phyloP scores from a whole-genome alignment of 2,329 filamentous ascomycete species.

The Calonectria pteridis region DNA sequence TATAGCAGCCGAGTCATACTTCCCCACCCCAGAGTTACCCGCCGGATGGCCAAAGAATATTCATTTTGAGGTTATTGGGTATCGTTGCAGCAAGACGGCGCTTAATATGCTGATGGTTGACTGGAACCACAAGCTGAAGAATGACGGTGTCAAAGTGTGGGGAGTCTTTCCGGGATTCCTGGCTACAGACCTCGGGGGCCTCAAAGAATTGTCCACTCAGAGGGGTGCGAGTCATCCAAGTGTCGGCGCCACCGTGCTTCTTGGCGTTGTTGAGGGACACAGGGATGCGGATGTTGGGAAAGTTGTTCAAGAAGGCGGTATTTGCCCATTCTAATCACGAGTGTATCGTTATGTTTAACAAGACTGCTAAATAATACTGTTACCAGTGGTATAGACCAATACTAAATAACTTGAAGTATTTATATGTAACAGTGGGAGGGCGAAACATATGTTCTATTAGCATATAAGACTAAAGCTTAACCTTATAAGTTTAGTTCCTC shows the following conservation, averaged over 20 bases:
- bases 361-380: too few species aligned
- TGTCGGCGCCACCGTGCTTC: background rate
- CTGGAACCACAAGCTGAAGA: conserved; percentile 6
- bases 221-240: background rate
- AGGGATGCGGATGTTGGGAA: background rate
- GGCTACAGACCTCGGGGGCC: background rate
- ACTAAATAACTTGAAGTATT: too few species aligned
- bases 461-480: too few species aligned
- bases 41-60: conserved; percentile 1
- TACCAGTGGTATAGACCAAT: too few species aligned
- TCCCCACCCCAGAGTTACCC: background rate
- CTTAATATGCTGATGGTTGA: conserved; percentile 2
- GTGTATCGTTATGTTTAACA: background rate
- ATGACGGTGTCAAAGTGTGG: background rate
- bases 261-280: background rate
- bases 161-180: background rate
- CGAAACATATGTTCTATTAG: too few species aligned
- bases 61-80: background rate
- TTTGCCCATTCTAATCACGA: background rate
- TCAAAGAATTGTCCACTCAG: background rate
- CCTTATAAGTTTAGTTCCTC: too few species aligned
- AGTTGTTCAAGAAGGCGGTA: background rate
- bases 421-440: too few species aligned
- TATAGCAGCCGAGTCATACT: background rate
- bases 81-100: background rate